These are phyloP conservation scores for Leccinum truebloodii DNA, from an alignment of 768 basidiomycete species.

Conservation along the genomic window DNA sequence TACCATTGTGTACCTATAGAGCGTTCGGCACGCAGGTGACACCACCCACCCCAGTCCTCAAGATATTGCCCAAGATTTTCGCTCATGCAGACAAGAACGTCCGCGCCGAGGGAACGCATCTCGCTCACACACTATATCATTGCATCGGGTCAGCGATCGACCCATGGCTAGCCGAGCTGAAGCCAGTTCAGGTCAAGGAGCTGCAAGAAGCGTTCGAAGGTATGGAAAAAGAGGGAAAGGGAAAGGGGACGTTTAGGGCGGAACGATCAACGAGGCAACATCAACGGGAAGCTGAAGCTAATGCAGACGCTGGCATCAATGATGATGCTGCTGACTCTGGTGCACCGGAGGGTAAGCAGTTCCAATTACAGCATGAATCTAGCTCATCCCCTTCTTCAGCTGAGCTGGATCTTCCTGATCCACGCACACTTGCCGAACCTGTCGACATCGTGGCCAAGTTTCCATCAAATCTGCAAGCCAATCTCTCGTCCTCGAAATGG, in stretches of 20 bases:
- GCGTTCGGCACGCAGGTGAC: conserved; percentile 76
- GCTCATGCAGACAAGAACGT: conserved; percentile 94
- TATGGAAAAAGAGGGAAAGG: conserved; percentile 83
- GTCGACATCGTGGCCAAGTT: conserved; percentile 77
- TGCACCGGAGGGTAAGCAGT: conserved; percentile 49
- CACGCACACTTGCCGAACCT: conserved; percentile 76
- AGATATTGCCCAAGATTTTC: conserved; percentile 89
- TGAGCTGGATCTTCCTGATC: conserved; percentile 67
- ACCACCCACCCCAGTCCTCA: conserved; percentile 79
- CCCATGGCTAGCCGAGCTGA: conserved; percentile 83
- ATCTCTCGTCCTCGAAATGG: conserved; percentile 92
- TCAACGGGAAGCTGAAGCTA: conserved; percentile 67
- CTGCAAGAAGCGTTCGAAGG: conserved; percentile 86
- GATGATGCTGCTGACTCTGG: conserved; percentile 45
- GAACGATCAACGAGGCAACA: conserved; percentile 76
- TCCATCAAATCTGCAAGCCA: conserved; percentile 69
- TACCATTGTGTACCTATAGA: conserved; percentile 40
- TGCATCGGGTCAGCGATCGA: conserved; percentile 85
- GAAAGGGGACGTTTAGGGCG: conserved; percentile 78
- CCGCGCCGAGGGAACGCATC: conserved; percentile 82
- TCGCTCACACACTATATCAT: conserved; percentile 78
- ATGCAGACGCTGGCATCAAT: conserved; percentile 36
- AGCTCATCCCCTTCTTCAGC: conserved; percentile 11
- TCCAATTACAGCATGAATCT: neutral
- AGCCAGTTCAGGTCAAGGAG: conserved; percentile 96